Evolutionary conservation across 768 basidiomycete genomes (phyloP), one percentile per base, ranked within the genome.

Genomic region (Tricholoma hemisulphureum): DNA sequence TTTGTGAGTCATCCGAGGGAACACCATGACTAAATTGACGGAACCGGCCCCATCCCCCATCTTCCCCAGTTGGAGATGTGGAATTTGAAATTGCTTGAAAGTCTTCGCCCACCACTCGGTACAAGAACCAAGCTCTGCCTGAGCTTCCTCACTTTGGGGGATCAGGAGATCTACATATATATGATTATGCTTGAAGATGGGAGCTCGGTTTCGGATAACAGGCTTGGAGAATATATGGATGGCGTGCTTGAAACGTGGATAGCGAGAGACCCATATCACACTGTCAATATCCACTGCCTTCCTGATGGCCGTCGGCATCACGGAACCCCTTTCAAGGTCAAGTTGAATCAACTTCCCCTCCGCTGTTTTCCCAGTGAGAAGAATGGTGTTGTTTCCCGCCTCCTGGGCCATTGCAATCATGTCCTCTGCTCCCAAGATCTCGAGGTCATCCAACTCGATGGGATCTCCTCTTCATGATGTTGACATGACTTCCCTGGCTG

Each of bases 1-100:
- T 23, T 58, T 48, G 32, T 67, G 65, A 8, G 50, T 24, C 58
- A 65, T 63, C 7, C 64, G 57, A 18, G 65, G 65, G 39, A 65
- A 63, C 28, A 63, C 52, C 34, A 67, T 29, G 16, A 61, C 51
- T 18, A 67, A 7, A 41, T 67, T 63, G 16, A 61, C 52, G 18
- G 16, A 48, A 35, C 24, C 35, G 2, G 31, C 28, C 4, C 39
- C 57, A 39, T 53, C 57, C 6, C 63, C 63, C 26, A 64, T 14
- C 20, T 48, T 56, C 31, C 61, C 65, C 46, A 66, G 48, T 5
- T 21, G 10, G 20, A 66, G 13, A 43, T 66, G 65, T 6, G 65
- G 65, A 7, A 64, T 52, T n/a, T 41, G 48, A 48, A 55, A 59
- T 4, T 61, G 55, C 16, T 21, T 29, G 41, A 52, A 56, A 14